These are phyloP conservation scores for Zygosaccharomyces pseudorouxii DNA, from an alignment of 805 yeast species.

Conservation along the genomic window DNA sequence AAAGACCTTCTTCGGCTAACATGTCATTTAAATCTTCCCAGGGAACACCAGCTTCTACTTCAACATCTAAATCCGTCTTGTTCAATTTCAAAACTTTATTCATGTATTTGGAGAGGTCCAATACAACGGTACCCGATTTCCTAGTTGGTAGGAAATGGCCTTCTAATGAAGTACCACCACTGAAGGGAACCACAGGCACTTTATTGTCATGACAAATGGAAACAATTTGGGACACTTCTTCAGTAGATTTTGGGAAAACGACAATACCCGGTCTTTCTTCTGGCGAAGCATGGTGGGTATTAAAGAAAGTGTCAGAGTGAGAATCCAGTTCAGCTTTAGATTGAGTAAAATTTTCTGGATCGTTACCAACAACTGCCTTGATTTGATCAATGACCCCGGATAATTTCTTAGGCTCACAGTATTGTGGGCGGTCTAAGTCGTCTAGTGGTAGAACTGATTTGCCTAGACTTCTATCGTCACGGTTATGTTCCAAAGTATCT, in stretches of 20 bases:
- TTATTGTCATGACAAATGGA: conserved; percentile 55
- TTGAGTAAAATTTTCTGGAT: conserved; percentile 32
- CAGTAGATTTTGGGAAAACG: conserved; percentile 59
- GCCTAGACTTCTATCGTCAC: conserved; percentile 5
- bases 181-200: conserved; percentile 71
- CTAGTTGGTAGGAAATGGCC: conserved; percentile 77
- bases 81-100: conserved; percentile 52
- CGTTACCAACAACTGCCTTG: conserved; percentile 37
- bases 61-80: conserved; percentile 62
- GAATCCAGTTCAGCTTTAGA: conserved; percentile 41
- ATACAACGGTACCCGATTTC: conserved; percentile 54
- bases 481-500: conserved; percentile 3
- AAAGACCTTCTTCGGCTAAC: conserved; percentile 43
- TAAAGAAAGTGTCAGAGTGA: conserved; percentile 58
- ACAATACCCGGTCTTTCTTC: conserved; percentile 56
- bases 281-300: conserved; percentile 57
- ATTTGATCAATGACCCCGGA: conserved; percentile 41
- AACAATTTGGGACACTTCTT: conserved; percentile 60
- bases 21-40: conserved; percentile 67
- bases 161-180: conserved; percentile 77
- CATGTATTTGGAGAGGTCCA: conserved; percentile 57
- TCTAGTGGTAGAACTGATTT: conserved; percentile 21
- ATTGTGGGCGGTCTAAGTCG: conserved; percentile 22
- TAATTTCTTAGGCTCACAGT: conserved; percentile 36
- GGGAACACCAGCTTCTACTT: conserved; percentile 73